phyloP scores from a whole-genome alignment of 768 basidiomycete genomes.

The Suillus sp. region DNA sequence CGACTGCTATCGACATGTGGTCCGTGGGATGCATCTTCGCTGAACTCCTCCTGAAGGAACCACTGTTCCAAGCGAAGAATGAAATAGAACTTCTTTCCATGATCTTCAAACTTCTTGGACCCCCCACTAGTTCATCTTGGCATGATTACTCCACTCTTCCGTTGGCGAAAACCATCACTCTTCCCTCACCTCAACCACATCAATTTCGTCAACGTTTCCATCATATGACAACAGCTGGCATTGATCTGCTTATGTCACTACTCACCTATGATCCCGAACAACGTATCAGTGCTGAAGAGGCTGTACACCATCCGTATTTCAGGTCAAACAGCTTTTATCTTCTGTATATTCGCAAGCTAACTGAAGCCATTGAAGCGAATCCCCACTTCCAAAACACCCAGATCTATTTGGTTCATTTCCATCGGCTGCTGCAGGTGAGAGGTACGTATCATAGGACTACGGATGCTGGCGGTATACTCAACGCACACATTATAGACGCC shows the following conservation, averaged over 20 bases:
- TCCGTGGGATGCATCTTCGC: conserved; percentile 99
- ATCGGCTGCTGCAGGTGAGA: conserved; percentile 94
- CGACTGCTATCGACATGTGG: conserved; percentile 98
- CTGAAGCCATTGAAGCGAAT: conserved; percentile 58
- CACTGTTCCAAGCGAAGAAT: conserved; percentile 95
- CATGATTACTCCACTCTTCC: conserved; percentile 81
- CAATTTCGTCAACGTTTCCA: conserved; percentile 86
- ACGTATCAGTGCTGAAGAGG: conserved; percentile 88
- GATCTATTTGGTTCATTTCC: conserved; percentile 96
- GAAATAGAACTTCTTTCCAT: conserved; percentile 91
- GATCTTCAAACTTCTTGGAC: conserved; percentile 94
- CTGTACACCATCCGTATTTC: conserved; percentile 90
- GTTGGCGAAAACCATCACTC: conserved; percentile 73
- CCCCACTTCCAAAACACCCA: conserved; percentile 93
- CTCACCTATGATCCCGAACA: conserved; percentile 88
- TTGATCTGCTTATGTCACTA: conserved; percentile 80
- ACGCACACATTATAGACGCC: conserved; percentile 49
- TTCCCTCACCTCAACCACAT: conserved; percentile 73
- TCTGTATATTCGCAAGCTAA: conserved; percentile 8
- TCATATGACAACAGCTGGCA: conserved; percentile 78
- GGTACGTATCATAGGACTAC: conserved; percentile 48
- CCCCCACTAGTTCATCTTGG: conserved; percentile 88
- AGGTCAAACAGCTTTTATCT: conserved; percentile 45
- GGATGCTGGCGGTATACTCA: background rate
- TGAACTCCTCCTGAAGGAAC: conserved; percentile 92